Base-by-base conservation (phyloP, 2,329 filamentous ascomycete species). In the Fusarium verrucosum region DNA sequence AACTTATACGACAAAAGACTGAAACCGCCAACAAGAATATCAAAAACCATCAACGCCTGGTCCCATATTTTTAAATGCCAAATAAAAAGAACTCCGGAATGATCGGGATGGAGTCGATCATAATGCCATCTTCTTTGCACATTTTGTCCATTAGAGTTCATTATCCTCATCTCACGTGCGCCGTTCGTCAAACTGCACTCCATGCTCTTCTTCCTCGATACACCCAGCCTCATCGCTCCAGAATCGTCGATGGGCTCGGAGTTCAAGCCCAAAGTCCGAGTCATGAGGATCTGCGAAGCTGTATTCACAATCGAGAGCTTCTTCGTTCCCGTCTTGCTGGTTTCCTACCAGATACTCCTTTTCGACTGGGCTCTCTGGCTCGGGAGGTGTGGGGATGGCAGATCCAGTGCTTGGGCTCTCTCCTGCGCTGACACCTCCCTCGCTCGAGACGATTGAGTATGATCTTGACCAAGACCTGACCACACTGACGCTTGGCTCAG, bases 171-270 rank as follows among this genome's bases (percentile, higher is more conserved):
- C 51, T 70, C 60, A 71, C 64, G 45, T 40, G 46, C 47, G 59
- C 50, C 51, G 65, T 51, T 66, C 67, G 20, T 72, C 68, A 49
- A 66, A 61, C 17, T 69, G 60, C 44, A 68, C 43, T 10, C 58
- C 69, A 37, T 71, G 65, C 35, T 75, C 75, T 53, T 79, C 77
- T 63, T 79, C 77, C 37, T 78, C 76, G 47, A 79, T 79, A 25
- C 75, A 70, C 36, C 73, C 72, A 13, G 73, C 73, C 28, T 76
- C 66, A 41, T 76, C 73, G 30, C 73, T 73, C 68, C 73, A 73
- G 36, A 75, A 73, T 35, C 76, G 67, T 49, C 75, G 71, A 53
- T 77, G 75, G 25, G 71, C 68, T 59, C 76, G 76, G 57, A 79
- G 73, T 47, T 78, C 74, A 37, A 79, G 59, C 10, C 71, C 74